Percentiles rank a stretch among this genome's conserved stretches.
These are phyloP conservation scores for Ceratocystis colombiana DNA, from an alignment of 2,329 filamentous ascomycete genomes.

Conservation along the genomic window DNA sequence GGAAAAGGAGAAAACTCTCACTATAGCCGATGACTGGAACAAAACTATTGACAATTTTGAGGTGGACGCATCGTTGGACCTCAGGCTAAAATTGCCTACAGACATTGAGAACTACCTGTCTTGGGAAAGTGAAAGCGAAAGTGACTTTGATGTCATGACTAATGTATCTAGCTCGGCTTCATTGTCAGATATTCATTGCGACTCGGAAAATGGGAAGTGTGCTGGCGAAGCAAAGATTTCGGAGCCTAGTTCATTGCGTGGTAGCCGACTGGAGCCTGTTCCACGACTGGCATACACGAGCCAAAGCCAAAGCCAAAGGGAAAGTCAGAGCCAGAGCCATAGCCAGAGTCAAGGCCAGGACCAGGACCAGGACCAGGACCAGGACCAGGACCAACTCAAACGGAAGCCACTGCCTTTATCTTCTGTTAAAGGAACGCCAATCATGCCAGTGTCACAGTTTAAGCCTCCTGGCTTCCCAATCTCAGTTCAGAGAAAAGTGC, in stretches of 20 bases:
- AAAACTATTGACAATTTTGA: neutral
- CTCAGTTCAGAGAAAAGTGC: neutral
- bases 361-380: neutral
- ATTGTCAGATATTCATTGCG: neutral
- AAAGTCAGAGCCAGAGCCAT: neutral
- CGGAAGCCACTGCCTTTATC: neutral
- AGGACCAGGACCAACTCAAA: neutral
- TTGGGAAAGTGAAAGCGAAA: conserved; percentile 1
- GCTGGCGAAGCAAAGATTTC: neutral
- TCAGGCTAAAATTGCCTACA: neutral
- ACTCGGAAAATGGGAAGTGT: neutral
- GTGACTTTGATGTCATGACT: neutral
- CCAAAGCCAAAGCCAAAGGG: neutral
- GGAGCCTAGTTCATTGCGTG: neutral
- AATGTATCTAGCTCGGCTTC: neutral
- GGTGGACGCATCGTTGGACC: neutral
- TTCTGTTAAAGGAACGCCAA: neutral
- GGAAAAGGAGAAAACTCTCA: neutral
- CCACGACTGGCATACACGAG: neutral
- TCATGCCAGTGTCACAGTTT: neutral
- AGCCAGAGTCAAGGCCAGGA: neutral
- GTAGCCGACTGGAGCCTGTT: neutral
- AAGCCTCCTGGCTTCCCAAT: neutral
- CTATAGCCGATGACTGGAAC: neutral
- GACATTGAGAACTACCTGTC: conserved; percentile 1